Evolutionary conservation across 2,329 filamentous ascomycete genomes (phyloP).

Genomic region (Alternaria viburni): DNA sequence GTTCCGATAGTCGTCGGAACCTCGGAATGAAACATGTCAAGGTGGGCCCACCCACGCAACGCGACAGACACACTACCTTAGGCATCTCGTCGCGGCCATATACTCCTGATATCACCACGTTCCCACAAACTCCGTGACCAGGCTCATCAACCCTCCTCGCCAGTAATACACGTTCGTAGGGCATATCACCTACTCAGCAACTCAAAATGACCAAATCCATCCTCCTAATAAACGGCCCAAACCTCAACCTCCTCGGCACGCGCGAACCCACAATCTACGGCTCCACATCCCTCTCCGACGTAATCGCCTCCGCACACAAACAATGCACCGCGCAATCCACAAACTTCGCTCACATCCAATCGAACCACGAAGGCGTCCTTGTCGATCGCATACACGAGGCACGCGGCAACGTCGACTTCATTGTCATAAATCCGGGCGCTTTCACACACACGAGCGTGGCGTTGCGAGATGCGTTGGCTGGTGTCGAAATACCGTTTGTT

Average conservation of each 20-base stretch:
- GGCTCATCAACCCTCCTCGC: background rate
- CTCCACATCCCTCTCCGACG: slow-evolving; percentile 68
- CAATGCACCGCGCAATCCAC: slow-evolving; percentile 60
- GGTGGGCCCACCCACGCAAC: background rate
- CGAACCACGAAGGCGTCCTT: slow-evolving; percentile 78
- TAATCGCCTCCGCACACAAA: slow-evolving; percentile 58
- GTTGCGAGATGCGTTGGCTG: slow-evolving; percentile 74
- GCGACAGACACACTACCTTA: background rate
- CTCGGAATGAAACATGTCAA: slow-evolving; percentile 2
- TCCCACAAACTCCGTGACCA: rapidly evolving
- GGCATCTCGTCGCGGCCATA: background rate
- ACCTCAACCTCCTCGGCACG: slow-evolving; percentile 79
- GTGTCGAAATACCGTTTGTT: slow-evolving; percentile 73
- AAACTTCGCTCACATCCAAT: slow-evolving; percentile 69
- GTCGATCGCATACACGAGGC: slow-evolving; percentile 76
- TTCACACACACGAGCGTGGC: slow-evolving; percentile 79
- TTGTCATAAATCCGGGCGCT: slow-evolving; percentile 78
- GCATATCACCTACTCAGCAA: background rate
- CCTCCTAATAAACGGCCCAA: slow-evolving; percentile 81
- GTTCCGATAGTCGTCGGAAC: slow-evolving; percentile 4
- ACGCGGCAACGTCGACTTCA: slow-evolving; percentile 64
- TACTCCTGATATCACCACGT: background rate
- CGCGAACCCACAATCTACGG: slow-evolving; percentile 78
- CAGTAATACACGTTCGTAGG: background rate
- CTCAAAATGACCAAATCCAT: slow-evolving; percentile 55